Percentiles rank a stretch among this genome's conserved stretches.
These are phyloP conservation scores for Elongisporangium prolatum DNA, from an alignment of 352 stramenopile species.

Conservation along the genomic window DNA sequence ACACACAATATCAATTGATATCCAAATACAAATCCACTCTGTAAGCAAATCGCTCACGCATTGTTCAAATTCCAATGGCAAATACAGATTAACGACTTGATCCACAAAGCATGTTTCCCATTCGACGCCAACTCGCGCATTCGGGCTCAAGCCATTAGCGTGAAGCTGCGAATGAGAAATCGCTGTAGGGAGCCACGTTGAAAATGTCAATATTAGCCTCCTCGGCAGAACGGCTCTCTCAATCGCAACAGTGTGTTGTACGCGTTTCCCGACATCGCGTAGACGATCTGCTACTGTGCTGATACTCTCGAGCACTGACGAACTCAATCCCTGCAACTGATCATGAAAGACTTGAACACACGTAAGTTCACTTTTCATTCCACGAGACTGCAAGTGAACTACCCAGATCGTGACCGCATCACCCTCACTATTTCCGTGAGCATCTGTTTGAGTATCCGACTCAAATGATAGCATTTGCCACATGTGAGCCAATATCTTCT, in stretches of 20 bases:
- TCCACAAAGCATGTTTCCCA: slow-evolving; percentile 4
- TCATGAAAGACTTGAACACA: not conserved
- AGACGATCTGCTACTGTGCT: not conserved
- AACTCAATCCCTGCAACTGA: not conserved
- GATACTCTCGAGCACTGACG: not conserved
- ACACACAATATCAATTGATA: slow-evolving; percentile 27
- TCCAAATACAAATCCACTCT: slow-evolving; percentile 47
- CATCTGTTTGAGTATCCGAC: not conserved
- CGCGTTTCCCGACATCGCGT: not conserved
- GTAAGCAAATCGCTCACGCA: slow-evolving; percentile 17
- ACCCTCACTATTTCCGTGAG: not conserved
- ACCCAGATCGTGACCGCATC: not conserved
- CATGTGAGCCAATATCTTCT: not conserved
- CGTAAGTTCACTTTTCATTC: not conserved
- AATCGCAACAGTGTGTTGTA: not conserved
- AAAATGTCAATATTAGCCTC: not conserved
- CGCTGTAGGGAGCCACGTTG: not conserved
- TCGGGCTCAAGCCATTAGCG: not conserved
- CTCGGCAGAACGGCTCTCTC: not conserved
- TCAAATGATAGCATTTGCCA: not conserved
- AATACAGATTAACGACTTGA: slow-evolving; percentile 45
- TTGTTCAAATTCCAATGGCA: slow-evolving; percentile 50
- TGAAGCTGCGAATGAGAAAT: not conserved
- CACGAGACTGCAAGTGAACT: not conserved
- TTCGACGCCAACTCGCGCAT: not conserved